Evolutionary conservation across 2,329 filamentous ascomycete genomes (phyloP).

Genomic region (Monilinia fructicola): DNA sequence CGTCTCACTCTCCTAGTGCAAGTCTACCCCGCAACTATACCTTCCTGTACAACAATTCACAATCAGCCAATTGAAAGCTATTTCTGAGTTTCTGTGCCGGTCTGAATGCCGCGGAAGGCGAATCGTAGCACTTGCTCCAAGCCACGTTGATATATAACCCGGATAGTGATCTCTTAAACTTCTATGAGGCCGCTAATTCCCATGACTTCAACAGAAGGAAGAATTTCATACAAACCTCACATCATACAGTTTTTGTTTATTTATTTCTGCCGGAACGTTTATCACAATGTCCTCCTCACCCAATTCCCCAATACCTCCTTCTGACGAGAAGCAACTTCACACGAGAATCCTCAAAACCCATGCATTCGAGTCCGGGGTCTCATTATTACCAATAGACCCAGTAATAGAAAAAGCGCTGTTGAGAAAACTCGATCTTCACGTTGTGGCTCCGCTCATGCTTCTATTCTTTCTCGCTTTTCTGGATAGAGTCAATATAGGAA

Average conservation of each 20-base stretch:
- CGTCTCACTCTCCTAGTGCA: not conserved
- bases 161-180: not conserved
- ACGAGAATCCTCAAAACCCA: not conserved
- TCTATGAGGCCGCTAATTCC: no score
- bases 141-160: not conserved
- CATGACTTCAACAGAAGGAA: not conserved
- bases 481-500: conserved; percentile 76
- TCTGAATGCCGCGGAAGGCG: not conserved
- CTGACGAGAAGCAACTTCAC: not conserved
- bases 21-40: not conserved
- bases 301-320: not conserved
- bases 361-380: not conserved
- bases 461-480: conserved; percentile 73
- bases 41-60: not conserved
- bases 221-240: no score
- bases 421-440: conserved; percentile 31
- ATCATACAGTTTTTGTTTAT: no score
- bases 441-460: conserved; percentile 50
- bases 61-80: not conserved
- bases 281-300: conserved; percentile 7
- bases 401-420: conserved; percentile 27
- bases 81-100: not conserved
- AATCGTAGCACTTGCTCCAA: not conserved
- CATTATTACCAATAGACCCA: not conserved
- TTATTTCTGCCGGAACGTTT: not conserved